Base-by-base conservation (phyloP, 2,329 filamentous ascomycete species). In the Cercospora zeina region DNA sequence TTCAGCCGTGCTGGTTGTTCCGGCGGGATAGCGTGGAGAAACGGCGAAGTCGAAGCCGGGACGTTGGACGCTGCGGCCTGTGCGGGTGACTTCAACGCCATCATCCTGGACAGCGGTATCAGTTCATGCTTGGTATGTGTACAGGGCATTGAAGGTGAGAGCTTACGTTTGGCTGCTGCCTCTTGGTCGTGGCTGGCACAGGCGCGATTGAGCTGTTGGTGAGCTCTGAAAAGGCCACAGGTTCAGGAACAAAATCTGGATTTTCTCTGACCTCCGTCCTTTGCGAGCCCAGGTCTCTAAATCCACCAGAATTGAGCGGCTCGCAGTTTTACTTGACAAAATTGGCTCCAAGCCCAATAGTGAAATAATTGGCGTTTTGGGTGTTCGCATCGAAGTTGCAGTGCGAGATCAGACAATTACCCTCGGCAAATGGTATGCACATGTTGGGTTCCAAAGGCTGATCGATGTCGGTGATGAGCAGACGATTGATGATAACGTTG, bases 371-470 rank as follows among this genome's bases (percentile, higher is more conserved):
- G 39, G 39, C 39, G 16, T 42, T 42, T 19, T 42, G 39, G 39
- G 39, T 42, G 2, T 42, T 42, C 8, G 39, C 39, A 13, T 42
- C 39, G 16, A 42, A 42, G 8, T 42, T 42, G 16, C 39, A 42
- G 39, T 42, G 39, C 39, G 39, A 42, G 39, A 42, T 42, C 39
- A 42, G 39, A 11, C 39, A 42, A 19, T 42, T 42, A n/a, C 39
- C 39, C 4, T 42, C 39, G 19, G 39, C 39, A 1, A 42, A 42
- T 42, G 39, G 39, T 19, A 42, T 16, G 39, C 39, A 42, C 16
- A 19, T 42, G 39, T 42, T 42, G 39, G 39, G 39, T 42, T 42
- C 39, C 39, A 42, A 42, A 42, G 39, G 39, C 39, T 42, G 39
- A 42, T 42, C 39, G 39, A 42, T 21, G 16, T 42, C 39, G 39